Conservation (phyloP, 2,329 filamentous ascomycete species). For the Xylaria digitata region DNA sequence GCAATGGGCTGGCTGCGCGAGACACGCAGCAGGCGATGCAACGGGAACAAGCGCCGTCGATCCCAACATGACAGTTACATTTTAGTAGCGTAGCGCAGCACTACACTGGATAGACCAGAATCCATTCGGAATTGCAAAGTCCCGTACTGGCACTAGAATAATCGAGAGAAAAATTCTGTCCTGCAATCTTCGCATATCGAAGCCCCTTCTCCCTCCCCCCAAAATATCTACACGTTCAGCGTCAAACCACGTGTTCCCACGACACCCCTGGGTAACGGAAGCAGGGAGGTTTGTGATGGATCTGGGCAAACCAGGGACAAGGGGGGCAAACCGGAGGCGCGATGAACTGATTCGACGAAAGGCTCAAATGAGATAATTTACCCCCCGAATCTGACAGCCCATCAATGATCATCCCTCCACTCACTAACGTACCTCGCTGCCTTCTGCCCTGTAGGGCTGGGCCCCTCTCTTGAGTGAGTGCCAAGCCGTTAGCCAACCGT, state of each 20-base stretch:
- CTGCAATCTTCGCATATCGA: slow-evolving; percentile 29
- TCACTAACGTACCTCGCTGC: neutral
- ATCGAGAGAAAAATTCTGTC: slow-evolving; percentile 7
- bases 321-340: neutral
- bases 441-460: slow-evolving; percentile 39
- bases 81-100: neutral
- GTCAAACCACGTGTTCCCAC: slow-evolving; percentile 22
- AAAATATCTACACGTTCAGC: slow-evolving; percentile 1
- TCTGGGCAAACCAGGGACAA: neutral
- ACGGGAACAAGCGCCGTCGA: slow-evolving; percentile 10
- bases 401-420: slow-evolving; percentile 20
- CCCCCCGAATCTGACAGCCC: slow-evolving; percentile 28
- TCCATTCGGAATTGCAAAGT: slow-evolving; percentile 27
- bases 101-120: neutral
- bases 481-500: slow-evolving; percentile 27
- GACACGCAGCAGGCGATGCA: slow-evolving; percentile 27
- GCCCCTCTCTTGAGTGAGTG: slow-evolving; percentile 15
- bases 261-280: slow-evolving; percentile 9
- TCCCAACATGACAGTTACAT: slow-evolving; percentile 24
- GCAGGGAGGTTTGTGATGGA: neutral
- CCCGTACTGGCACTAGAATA: slow-evolving; percentile 18
- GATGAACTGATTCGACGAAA: slow-evolving; percentile 5
- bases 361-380: slow-evolving; percentile 31
- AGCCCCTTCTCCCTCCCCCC: neutral
- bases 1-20: slow-evolving; percentile 3